These are phyloP conservation scores for Hibiscus tridactylites DNA, from an alignment of 345 rosid genomes.

Conservation along the genomic window DNA sequence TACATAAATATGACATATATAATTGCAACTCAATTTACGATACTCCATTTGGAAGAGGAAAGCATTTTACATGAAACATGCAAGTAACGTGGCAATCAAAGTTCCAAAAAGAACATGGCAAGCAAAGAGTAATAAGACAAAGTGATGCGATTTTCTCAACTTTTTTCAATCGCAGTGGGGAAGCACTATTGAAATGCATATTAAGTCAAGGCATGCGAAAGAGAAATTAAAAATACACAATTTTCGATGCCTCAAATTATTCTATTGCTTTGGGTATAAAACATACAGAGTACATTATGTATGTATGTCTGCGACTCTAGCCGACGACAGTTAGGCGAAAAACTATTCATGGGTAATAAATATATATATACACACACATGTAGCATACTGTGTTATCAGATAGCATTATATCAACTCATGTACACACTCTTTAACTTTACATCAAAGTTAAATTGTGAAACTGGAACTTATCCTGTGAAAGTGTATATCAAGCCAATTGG, in stretches of 20 bases:
- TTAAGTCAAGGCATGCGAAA: not conserved
- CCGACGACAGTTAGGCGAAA: not conserved
- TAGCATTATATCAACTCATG: not conserved
- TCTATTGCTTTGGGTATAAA: not conserved
- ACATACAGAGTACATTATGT: not conserved
- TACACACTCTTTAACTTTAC: not conserved
- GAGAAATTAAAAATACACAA: not conserved
- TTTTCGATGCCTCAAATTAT: not conserved
- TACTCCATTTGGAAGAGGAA: slow-evolving; percentile 5
- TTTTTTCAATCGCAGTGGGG: not conserved
- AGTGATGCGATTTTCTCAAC: not conserved
- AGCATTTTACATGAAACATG: not conserved
- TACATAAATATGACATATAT: not conserved
- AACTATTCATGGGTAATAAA: not conserved
- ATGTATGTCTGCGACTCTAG: not conserved
- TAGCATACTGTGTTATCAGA: not conserved
- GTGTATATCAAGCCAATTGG: not conserved
- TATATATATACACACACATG: not conserved
- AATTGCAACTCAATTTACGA: not conserved
- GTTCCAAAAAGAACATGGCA: too few relatives aligned
- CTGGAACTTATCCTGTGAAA: not conserved
- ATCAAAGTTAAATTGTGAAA: slow-evolving; percentile 1
- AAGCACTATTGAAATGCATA: not conserved
- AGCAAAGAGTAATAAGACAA: not conserved
- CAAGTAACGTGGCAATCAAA: not conserved